These are phyloP conservation scores for Xanthoparmelia taractica DNA, from an alignment of 495 filamentous ascomycete genomes.

Conservation along the genomic window DNA sequence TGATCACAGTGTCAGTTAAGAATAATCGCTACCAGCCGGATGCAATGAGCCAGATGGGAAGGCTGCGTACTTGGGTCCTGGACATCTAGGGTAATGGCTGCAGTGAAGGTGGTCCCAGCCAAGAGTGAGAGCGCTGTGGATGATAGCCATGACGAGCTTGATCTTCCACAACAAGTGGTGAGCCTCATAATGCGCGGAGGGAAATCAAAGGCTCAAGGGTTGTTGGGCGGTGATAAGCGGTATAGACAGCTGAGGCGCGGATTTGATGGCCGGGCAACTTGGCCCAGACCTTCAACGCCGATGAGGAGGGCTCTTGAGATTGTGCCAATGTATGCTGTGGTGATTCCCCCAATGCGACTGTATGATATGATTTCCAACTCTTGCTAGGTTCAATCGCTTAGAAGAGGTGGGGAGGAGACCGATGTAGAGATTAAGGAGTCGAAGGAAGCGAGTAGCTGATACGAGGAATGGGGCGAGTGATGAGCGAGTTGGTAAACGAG, in stretches of 20 bases:
- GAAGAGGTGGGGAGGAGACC: background rate
- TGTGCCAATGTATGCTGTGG: background rate
- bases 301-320: background rate
- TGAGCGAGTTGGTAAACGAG: background rate
- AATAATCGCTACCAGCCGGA: background rate
- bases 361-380: background rate
- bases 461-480: background rate
- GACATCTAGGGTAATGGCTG: constrained; percentile 21
- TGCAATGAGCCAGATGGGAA: background rate
- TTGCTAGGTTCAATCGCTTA: background rate
- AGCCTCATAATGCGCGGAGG: constrained; percentile 11
- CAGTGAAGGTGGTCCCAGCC: constrained; percentile 13
- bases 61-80: constrained; percentile 20
- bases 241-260: background rate
- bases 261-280: background rate
- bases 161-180: background rate
- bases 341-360: background rate
- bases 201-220: background rate
- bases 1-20: background rate
- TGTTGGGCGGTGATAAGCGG: background rate
- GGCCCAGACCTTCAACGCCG: too few relatives aligned
- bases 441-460: background rate
- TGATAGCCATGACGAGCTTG: constrained; percentile 14
- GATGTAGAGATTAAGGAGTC: background rate
- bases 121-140: constrained; percentile 17